phyloP scores from a whole-genome alignment of 1,284 basidiomycete genomes.

The Ganoderma leucocontextum region DNA sequence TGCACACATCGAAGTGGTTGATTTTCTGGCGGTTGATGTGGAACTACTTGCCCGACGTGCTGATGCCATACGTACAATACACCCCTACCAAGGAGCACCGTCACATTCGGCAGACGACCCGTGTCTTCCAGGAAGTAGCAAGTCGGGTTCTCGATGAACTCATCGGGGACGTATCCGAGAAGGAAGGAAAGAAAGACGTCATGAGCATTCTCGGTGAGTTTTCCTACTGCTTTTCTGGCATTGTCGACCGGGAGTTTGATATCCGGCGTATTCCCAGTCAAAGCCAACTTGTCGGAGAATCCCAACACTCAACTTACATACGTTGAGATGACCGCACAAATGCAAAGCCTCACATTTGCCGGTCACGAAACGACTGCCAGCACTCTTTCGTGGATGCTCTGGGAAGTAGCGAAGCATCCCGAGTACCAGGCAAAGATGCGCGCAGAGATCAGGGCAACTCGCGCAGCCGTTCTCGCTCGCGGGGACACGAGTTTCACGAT shows the following conservation, averaged over 20 bases:
- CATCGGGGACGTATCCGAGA: slow-evolving; percentile 15
- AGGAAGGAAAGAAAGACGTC: slow-evolving; percentile 42
- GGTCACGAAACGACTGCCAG: slow-evolving; percentile 39
- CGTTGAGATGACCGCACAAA: slow-evolving; percentile 57
- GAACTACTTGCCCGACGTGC: slow-evolving; percentile 36
- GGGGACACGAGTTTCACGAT: slow-evolving; percentile 38
- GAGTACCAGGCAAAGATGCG: slow-evolving; percentile 39
- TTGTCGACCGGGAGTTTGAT: background rate
- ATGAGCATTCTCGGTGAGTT: slow-evolving; percentile 50
- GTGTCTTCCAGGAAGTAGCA: slow-evolving; percentile 32
- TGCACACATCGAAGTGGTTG: slow-evolving; percentile 35
- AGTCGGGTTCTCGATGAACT: slow-evolving; percentile 34
- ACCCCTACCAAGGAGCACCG: slow-evolving; percentile 38
- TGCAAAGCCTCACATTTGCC: slow-evolving; percentile 49
- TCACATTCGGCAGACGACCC: slow-evolving; percentile 36
- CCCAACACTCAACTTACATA: slow-evolving; percentile 53
- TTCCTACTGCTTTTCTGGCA: too few relatives aligned
- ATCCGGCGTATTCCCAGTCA: slow-evolving; percentile 47
- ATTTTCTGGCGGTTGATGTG: slow-evolving; percentile 37
- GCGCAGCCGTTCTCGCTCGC: slow-evolving; percentile 33
- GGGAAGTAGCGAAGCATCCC: slow-evolving; percentile 41
- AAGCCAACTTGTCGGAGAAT: slow-evolving; percentile 57
- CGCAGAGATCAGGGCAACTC: slow-evolving; percentile 39
- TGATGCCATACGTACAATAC: slow-evolving; percentile 37
- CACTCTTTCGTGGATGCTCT: slow-evolving; percentile 41